phyloP scores from a whole-genome alignment of 2,329 filamentous ascomycete species.

The Neobulgaria alba region DNA sequence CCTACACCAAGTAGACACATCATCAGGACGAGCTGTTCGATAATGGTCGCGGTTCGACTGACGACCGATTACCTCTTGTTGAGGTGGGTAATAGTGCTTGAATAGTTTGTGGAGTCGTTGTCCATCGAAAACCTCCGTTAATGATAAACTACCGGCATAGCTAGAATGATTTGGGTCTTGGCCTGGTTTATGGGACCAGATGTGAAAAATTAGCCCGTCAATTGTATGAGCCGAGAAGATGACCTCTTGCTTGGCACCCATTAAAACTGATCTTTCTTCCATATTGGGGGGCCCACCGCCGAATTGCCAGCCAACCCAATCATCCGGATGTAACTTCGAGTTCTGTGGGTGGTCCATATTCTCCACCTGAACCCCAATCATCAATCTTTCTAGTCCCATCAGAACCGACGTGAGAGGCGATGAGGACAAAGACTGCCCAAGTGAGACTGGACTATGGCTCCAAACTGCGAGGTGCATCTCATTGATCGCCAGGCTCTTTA shows the following conservation, averaged over 20 bases:
- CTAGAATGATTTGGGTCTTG: not conserved
- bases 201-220: constrained; percentile 3
- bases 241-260: not conserved
- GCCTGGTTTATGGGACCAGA: not conserved
- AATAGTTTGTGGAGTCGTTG: not conserved
- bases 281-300: constrained; percentile 3
- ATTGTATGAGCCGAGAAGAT: constrained; percentile 1
- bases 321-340: constrained; percentile 1
- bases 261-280: not conserved
- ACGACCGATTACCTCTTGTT: not conserved
- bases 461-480: constrained; percentile 5
- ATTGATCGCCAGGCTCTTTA: constrained; percentile 4
- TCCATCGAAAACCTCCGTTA: not conserved
- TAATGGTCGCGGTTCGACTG: not conserved
- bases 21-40: not conserved
- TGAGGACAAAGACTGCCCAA: not conserved
- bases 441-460: not conserved
- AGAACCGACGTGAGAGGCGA: not conserved
- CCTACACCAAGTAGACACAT: constrained; percentile 1
- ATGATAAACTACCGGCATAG: not conserved
- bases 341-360: constrained; percentile 1
- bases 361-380: constrained; percentile 2
- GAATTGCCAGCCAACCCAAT: constrained; percentile 4
- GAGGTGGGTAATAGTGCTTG: not conserved
- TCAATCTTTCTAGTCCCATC: constrained; percentile 1